A percentile compares a stretch with the other conserved stretches of the same genome.
These are phyloP conservation scores for Linum usitatissimum DNA, from an alignment of 345 rosid species.

Conservation along the genomic window DNA sequence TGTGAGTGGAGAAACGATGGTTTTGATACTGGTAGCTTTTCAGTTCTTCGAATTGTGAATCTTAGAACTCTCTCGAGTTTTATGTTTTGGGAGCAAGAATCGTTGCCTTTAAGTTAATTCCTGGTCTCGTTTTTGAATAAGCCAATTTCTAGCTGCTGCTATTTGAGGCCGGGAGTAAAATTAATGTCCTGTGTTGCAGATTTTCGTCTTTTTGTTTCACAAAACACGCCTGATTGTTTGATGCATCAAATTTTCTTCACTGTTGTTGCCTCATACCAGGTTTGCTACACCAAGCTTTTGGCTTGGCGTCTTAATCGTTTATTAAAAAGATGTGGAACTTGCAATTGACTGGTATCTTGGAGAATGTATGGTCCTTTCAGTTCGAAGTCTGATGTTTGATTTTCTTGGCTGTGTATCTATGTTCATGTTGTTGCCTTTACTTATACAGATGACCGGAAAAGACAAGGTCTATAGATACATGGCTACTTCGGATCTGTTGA, in stretches of 20 bases:
- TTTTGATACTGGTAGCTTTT: neutral
- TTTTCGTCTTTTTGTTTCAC: neutral
- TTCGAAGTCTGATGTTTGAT: neutral
- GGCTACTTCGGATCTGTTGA: slow-evolving; percentile 98
- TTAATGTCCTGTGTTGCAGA: neutral
- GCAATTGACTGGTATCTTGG: slow-evolving; percentile 73
- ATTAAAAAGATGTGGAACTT: slow-evolving; percentile 61
- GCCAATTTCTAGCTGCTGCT: neutral
- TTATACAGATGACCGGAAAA: slow-evolving; percentile 86
- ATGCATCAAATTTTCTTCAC: neutral
- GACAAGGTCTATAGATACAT: slow-evolving; percentile 97
- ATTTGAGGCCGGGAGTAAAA: neutral
- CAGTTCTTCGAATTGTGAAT: neutral
- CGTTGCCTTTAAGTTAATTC: neutral
- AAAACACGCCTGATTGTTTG: neutral
- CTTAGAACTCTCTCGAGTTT: neutral
- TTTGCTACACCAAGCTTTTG: neutral
- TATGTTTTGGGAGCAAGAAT: no score
- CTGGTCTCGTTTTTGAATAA: neutral
- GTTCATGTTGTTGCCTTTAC: slow-evolving; percentile 5
- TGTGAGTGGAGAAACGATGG: neutral
- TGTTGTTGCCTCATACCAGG: neutral
- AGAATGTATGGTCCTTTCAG: slow-evolving; percentile 46
- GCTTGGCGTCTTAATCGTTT: neutral
- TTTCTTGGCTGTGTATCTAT: neutral